Percentiles rank a stretch among this genome's conserved stretches.
phyloP scores from a whole-genome alignment of 495 filamentous ascomycete species.

The Durotheca rogersii region DNA sequence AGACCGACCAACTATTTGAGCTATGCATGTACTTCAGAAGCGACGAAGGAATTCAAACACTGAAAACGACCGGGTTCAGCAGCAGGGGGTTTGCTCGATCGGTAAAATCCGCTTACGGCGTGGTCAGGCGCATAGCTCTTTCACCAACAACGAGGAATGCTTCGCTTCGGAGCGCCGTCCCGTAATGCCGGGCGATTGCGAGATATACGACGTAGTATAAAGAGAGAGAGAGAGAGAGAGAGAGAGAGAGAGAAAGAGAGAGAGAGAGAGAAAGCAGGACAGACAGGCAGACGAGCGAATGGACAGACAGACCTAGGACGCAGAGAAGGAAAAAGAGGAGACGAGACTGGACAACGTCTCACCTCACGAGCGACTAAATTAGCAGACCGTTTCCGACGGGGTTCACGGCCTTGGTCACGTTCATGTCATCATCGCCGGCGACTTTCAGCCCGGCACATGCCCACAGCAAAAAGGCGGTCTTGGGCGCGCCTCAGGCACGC shows the following conservation, averaged over 20 bases:
- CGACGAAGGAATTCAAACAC: conserved; percentile 2
- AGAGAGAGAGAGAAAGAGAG: no score
- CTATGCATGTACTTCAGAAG: no score
- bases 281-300: no score
- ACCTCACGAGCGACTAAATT: conserved; percentile 4
- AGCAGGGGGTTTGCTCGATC: conserved; percentile 7
- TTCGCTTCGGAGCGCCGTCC: conserved; percentile 21
- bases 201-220: no score
- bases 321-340: no score
- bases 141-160: conserved; percentile 9
- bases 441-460: no score
- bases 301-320: no score
- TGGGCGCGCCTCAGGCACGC: no score
- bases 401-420: conserved; percentile 1
- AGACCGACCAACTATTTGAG: no score
- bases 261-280: conserved; percentile 4
- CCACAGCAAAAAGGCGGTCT: no score
- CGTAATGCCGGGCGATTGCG: conserved; percentile 20
- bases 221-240: no score
- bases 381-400: neutral
- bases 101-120: conserved; percentile 15
- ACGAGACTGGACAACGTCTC: no score
- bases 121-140: conserved; percentile 8
- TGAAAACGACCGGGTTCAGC: conserved; percentile 1
- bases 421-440: conserved; percentile 4